phyloP scores from a whole-genome alignment of 2,329 filamentous ascomycete genomes.

The Emericellopsis cladophorae region DNA sequence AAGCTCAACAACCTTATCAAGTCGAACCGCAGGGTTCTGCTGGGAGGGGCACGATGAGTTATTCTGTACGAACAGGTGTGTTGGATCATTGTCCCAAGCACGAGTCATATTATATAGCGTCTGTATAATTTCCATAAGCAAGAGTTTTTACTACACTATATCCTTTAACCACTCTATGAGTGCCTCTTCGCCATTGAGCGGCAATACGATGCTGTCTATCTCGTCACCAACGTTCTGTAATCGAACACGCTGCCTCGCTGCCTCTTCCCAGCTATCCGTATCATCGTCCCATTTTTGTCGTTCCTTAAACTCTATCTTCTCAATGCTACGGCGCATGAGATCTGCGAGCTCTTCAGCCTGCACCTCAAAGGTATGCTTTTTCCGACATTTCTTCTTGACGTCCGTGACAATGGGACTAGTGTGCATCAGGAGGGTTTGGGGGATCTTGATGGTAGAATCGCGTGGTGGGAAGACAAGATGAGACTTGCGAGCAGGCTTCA shows the following conservation, averaged over 20 bases:
- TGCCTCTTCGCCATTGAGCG: too few relatives aligned
- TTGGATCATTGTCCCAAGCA: too few relatives aligned
- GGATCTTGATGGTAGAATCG: slow-evolving; percentile 33
- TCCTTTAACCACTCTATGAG: too few relatives aligned
- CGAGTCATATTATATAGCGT: too few relatives aligned
- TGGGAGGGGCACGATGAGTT: slow-evolving; percentile 7
- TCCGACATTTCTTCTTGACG: slow-evolving; percentile 8
- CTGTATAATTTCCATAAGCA: too few relatives aligned
- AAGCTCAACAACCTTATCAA: slow-evolving; percentile 45
- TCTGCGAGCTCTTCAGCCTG: slow-evolving; percentile 34
- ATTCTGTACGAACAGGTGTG: too few relatives aligned
- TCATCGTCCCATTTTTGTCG: slow-evolving; percentile 27
- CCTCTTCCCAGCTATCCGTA: slow-evolving; percentile 16
- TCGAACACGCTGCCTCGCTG: slow-evolving; percentile 24
- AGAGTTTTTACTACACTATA: too few relatives aligned
- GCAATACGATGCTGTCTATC: slow-evolving; percentile 10
- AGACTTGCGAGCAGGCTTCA: slow-evolving; percentile 23
- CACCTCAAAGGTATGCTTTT: slow-evolving; percentile 26
- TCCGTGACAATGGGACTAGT: slow-evolving; percentile 13
- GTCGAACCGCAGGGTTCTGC: slow-evolving; percentile 42
- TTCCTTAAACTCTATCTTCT: slow-evolving; percentile 30
- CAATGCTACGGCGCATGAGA: slow-evolving; percentile 35
- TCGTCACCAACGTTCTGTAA: slow-evolving; percentile 21
- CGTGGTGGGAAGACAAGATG: slow-evolving; percentile 34
- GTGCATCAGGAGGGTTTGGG: slow-evolving; percentile 34